These are phyloP conservation scores for Kewa caespitosa DNA, from an alignment of 179 eudicot species.

Conservation along the genomic window DNA sequence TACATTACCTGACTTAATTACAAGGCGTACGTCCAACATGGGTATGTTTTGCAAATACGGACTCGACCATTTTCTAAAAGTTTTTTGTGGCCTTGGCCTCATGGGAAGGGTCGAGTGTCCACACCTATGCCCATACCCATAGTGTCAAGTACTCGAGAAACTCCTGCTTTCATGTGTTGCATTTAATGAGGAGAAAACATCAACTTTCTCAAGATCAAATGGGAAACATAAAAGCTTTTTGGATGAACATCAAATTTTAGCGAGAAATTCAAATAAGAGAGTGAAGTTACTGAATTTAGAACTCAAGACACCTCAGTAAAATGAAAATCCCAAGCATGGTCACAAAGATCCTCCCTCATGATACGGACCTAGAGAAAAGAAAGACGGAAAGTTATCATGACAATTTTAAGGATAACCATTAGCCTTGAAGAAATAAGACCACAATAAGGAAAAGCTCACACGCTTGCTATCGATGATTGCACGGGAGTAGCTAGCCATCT, in stretches of 20 bases:
- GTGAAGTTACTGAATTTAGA: not conserved
- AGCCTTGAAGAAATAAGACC: not conserved
- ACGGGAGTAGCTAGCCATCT: conserved; percentile 58
- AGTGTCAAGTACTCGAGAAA: too few species aligned
- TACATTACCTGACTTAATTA: too few species aligned
- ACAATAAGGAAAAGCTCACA: conserved; percentile 39
- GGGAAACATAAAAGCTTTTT: not conserved
- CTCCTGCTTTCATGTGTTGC: not conserved
- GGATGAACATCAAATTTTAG: not conserved
- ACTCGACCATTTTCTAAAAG: too few species aligned
- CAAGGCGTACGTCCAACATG: too few species aligned
- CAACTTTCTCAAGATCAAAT: not conserved
- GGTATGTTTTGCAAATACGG: too few species aligned
- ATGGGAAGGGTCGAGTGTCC: too few species aligned
- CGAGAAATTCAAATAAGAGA: not conserved
- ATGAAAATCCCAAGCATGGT: conserved; percentile 82
- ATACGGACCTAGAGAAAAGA: conserved; percentile 50
- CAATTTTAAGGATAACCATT: not conserved
- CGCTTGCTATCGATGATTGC: conserved; percentile 68
- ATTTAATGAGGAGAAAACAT: not conserved
- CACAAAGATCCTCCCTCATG: conserved; percentile 73
- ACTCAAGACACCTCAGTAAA: conserved; percentile 47
- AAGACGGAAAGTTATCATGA: not conserved
- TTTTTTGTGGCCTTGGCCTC: too few species aligned
- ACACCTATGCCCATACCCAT: too few species aligned